Base-by-base conservation (phyloP, 768 basidiomycete genomes). In the Gelatoporia subvermispora region DNA sequence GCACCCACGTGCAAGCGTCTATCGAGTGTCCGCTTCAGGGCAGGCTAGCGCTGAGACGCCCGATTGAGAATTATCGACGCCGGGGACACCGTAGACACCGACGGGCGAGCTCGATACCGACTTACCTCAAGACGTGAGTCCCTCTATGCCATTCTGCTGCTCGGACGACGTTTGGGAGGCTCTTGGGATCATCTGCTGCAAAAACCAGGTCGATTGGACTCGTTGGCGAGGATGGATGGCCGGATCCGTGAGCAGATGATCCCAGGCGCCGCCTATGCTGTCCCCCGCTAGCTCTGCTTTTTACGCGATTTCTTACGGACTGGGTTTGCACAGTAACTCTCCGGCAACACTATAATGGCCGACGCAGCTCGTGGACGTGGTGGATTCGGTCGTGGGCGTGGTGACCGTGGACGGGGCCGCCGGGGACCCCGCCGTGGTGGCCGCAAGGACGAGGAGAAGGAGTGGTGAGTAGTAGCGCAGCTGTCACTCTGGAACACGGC, bases 401-500 rank as follows among this genome's bases (percentile, higher is more conserved):
- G 94, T 65, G 88, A 76, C 34, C 67, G 78, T 52, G 76, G 79
- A 16, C 70, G 81, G 42, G 82, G 83, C 36, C 77, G 85, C 61
- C 72, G 84, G 54, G 81, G 94, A 43, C 88, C 92, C 59, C 86
- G 96, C 61, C 88, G 95, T 60, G 96, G 95, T 49, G 91, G 90
- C 51, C 92, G 93, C 78, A 97, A 96, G 79, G 96, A 99, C 65
- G 96, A 98, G 71, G 96, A 98, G 75, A 97, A 98, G 79, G 96
- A 98, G 71, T 98, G 96, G 95, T 96, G 68, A 69, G 76, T 70
- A 24, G 24, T 25, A 22, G 11, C 21, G 20, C 17, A 25, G 35
- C 35, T 8, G n/a, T 41, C 28, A 41, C 51, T 25, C 48, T 17
- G 16, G n/a, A 16, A 35, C 34, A 40, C 41, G 41, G 52, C 35